Evolutionary conservation across 352 stramenopile genomes (phyloP), one percentile per base, ranked within the genome.

Genomic region (Pythium vanterpoolii): DNA sequence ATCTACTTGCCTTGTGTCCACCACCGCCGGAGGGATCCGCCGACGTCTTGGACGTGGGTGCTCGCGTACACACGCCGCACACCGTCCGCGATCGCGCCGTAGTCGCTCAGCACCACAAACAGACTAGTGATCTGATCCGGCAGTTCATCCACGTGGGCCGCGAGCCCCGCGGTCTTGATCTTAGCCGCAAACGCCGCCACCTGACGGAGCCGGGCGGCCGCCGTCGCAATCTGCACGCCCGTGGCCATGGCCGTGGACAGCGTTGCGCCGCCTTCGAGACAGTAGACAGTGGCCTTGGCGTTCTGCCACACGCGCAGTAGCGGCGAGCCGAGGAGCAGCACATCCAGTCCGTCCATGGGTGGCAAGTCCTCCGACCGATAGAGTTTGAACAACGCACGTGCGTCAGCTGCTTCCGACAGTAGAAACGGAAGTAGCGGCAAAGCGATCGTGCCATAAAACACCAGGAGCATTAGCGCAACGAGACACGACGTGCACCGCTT

Each of bases 251-350:
- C 79, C 40, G 79, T 85, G 1, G 79, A 76, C 33, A 92, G 72
- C 14, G 73, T 78, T 34, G 89, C 70, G 26, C 76, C 82, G 9
- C 73, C 76, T 63, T 93, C 81, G 14, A 95, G 60, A 42, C 78
- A 89, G 50, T 90, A 88, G 34, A 90, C 71, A 11, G 69, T 76
- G 0, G 74, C 72, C 55, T 90, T 88, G 8, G 86, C 39, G 56
- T 95, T 95, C 50, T 76, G 61, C 85, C 83, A 93, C 38, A 95
- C 79, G 23, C 67, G 72, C 27, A 85, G 44, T 13, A 92, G 63
- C 23, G 82, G 79, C 3, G 85, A 92, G n/a, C 68, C 81, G 13
- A 87, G 62, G 56, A 93, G 54, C 54, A 90, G 68, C 26, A 94
- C 73, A 49, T 90, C 83, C 21, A 89, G 56, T 38, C 82, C 76